Percentiles rank a stretch among this genome's conserved stretches.
phyloP scores from a whole-genome alignment of 768 basidiomycete genomes.

The Termitomyces heimii region DNA sequence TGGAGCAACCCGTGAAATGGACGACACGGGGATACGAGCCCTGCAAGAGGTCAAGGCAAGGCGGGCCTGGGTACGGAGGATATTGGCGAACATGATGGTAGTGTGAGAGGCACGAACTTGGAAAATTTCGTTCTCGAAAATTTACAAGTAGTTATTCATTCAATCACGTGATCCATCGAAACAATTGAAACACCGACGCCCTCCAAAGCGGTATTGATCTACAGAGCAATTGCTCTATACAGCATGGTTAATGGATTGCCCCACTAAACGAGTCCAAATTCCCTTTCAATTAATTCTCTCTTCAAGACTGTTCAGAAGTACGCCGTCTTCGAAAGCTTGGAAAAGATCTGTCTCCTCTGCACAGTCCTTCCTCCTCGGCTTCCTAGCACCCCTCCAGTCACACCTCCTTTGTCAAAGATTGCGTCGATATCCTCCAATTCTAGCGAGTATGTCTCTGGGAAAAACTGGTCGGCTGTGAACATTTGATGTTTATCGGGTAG shows the following conservation, averaged over 20 bases:
- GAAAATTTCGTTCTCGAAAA: conserved; percentile 1
- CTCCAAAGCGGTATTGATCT: no score
- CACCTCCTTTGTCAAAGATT: conserved; percentile 34
- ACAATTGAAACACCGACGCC: neutral
- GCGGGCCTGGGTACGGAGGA: conserved; percentile 30
- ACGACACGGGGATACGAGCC: conserved; percentile 6
- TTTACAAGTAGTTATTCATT: neutral
- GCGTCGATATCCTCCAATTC: conserved; percentile 34
- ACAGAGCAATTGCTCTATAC: no score
- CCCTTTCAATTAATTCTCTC: no score
- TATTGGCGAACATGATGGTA: conserved; percentile 29
- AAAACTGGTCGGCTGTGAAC: conserved; percentile 14
- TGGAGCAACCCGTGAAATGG: neutral
- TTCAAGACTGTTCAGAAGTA: neutral
- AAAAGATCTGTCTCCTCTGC: conserved; percentile 5
- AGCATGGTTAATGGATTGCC: no score
- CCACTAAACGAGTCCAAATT: no score
- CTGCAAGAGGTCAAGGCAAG: conserved; percentile 22
- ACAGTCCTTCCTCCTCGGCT: conserved; percentile 29
- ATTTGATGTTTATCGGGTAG: neutral
- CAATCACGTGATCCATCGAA: neutral
- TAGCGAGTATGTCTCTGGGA: conserved; percentile 30
- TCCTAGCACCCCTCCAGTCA: conserved; percentile 34
- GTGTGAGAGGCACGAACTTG: neutral
- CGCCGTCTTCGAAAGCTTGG: neutral